Evolutionary conservation across 805 yeast species (phyloP), one percentile per base, ranked within the genome.

Genomic region (Candida patagonica): DNA sequence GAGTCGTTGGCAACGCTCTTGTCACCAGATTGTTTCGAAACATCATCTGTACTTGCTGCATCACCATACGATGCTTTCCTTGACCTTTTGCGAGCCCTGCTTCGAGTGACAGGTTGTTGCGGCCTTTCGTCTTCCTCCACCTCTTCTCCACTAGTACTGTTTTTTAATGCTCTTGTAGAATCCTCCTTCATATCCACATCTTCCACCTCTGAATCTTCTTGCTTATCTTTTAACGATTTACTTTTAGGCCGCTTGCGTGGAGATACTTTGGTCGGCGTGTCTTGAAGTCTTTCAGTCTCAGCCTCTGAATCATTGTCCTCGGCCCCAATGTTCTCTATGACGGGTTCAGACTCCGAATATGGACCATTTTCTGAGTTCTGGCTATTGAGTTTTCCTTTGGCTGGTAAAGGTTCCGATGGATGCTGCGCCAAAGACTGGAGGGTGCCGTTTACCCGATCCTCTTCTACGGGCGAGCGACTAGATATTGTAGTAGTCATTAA

Each of bases 221-320:
- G 42, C 29, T 27, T 44, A 36, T 42, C 48, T 33, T 43, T 30
- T 34, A 38, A 27, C 40, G 43, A 38, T 40, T 46, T 34, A 44
- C 15, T 17, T 39, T 48, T 38, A 43, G 51, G n/a, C 37, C 49
- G 26, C 43, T 47, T 16, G 30, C 43, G 19, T 21, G 38, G 33
- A 16, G 29, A 22, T 31, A 19, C 41, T 13, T 37, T 30, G 25
- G 40, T 23, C 17, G 30, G 33, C 35, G 26, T 32, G 68, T 51
- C 42, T 30, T 76, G 89, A 84, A 86, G 76, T 51, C 75, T 80
- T 55, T 87, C 96, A 0, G 96, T 87, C 56, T 87, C 96, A 13
- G 92, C 95, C 60, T 87, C 96, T 12, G 92, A 80, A 49, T 77
- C 70, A 12, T 45, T 30, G 29, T 47, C 49, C n/a, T 35, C 38